Base-by-base conservation (phyloP, 176 grass and related monocot species). In the Bonia amplexicaulis region DNA sequence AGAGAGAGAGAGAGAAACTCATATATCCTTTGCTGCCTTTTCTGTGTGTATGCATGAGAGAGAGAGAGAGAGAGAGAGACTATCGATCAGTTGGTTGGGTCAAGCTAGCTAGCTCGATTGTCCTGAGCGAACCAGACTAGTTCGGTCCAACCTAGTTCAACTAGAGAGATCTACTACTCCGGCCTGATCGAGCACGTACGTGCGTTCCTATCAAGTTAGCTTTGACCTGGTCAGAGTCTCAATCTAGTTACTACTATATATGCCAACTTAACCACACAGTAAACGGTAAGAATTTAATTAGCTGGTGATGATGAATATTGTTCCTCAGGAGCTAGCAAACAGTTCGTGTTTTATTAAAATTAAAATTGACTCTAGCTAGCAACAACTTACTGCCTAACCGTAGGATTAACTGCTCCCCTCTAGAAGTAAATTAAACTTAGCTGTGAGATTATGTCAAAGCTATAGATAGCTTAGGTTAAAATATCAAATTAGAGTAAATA, bases 131-230 rank as follows among this genome's bases (percentile, higher is more conserved):
- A 86, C 84, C 76, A 73, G 79, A 83, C 73, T 78, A 55, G 19
- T 66, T 37, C 82, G 60, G 84, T 90, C 88, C 66, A 78, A 82
- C 79, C 84, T 90, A 72, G 84, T 51, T 86, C 88, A 90, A 25
- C 79, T 22, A 81, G 42, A 85, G 35, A 82, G 57, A 86, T 82
- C 84, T 41, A 86, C 84, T 79, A 58, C 58, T 2, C 35, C 46
- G 25, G n/a, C 47, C 39, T 37, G 13, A 37, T 55, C 49, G 11
- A 27, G 25, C 6, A 37, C 7, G 55, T 55, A 46, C 23, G 55
- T 82, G 71, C 37, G 39, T 25, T 52, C 29, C 13, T 85, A 13
- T 29, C 60, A 58, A 3, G 80, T 83, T 79, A 59, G 84, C 79
- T 78, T 26, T 46, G 80, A 90, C 60, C 35, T 79, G 74, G 80